Evolutionary conservation across 305 asterid genomes (phyloP), one percentile per base, ranked within the genome.

Genomic region (Caryopteris hybrid): DNA sequence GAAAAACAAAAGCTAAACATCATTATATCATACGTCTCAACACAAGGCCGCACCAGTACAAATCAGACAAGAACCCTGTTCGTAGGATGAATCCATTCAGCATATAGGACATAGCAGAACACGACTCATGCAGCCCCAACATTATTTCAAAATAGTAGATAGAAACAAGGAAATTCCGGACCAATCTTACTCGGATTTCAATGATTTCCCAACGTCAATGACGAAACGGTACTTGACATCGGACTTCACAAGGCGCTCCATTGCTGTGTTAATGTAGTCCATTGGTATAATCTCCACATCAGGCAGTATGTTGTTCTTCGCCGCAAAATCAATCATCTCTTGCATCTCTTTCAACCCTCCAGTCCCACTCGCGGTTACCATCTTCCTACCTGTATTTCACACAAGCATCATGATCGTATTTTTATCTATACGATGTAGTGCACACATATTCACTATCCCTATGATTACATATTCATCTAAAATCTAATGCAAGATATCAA

Each of bases 181-280:
- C 51, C 10, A 45, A n/a, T 33, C 60, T 73, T 48, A 75, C 70
- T 76, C 65, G 0, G 70, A 16, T 12, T 76, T 76, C 73, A 70
- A 41, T 9, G 80, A 57, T 0, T 76, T 76, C 20, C 34, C 73
- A 17, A 70, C 60, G 46, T 76, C 80, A 9, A 76, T 59, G 4
- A 76, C 80, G 9, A 76, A 76, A 6, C 80, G 71, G 48, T 75
- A 75, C 65, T 75, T 75, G 33, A 75, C 80, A 41, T 75, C 80
- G 3, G 72, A 38, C 8, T 70, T 76, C 48, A 16, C 10, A 4
- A 76, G 76, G 9, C 80, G 76, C 0, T 70, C 76, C 70, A 76
- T 69, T 5, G 80, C 80, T 0, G 80, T 76, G 76, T 76, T 70
- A 16, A 76, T 50, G 61, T 76, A 76, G 12, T 76, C 80, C 3